Base-by-base conservation (phyloP, 1,284 basidiomycete species). In the Sporisorium graminicola region DNA sequence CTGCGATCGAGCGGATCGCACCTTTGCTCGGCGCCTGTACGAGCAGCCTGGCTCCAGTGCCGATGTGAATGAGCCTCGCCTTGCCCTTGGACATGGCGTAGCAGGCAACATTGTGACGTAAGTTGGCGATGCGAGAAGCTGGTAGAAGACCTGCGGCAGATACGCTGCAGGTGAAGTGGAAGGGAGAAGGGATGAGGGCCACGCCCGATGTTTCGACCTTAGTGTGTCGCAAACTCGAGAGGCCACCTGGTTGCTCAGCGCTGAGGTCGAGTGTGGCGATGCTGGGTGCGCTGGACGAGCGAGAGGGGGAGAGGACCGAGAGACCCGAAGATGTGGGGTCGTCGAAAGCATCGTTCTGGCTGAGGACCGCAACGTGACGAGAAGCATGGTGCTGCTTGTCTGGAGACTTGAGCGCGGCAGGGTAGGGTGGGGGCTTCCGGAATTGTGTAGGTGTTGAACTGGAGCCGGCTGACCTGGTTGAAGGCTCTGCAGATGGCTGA, bases 31-130 rank as follows among this genome's bases (percentile, higher is more conserved):
- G 69, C 3, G 59, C 49, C 33, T 58, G 64, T 2, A 72, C 53
- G 1, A 77, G 51, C 18, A 55, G 24, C 18, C 75, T 55, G 13
- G 54, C 63, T 10, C 75, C 75, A 2, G 70, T 67, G 16, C 46
- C 43, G 16, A 61, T 27, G 58, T 77, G 58, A n/a, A 77, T 62
- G 44, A 77, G 59, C 35, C 75, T 68, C 26, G 69, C 22, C 33
- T 67, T 74, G 56, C 71, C 71, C 55, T 77, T 77, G 26, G 58
- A 59, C 71, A 74, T 77, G 42, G 60, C 43, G 51, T 77, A 77
- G 52, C 61, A 64, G 2, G 62, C 67, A 5, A 67, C 65, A 16
- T 62, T 22, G 40, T 54, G 52, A 29, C 66, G 56, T 2, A 74
- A 24, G n/a, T 56, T 62, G 58, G 60, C 65, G 46, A 67, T 35